Conservation (phyloP, 2,329 filamentous ascomycete species). For the Lecanosticta acicola region DNA sequence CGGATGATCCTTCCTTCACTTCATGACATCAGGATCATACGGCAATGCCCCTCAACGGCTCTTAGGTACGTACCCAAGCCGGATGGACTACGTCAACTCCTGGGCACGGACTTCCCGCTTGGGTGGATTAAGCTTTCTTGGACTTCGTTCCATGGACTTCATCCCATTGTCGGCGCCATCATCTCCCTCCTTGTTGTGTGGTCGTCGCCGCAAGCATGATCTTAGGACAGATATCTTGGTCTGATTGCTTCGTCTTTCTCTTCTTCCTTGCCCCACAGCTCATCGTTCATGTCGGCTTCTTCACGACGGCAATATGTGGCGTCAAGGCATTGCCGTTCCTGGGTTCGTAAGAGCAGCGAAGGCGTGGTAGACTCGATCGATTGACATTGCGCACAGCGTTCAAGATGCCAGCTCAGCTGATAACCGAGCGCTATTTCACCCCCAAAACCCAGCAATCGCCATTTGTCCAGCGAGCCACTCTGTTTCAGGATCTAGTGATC, state of each 20-base stretch:
- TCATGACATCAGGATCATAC: too few relatives aligned
- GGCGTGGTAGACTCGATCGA: neutral
- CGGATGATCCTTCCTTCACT: too few relatives aligned
- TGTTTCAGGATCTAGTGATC: conserved; percentile 72
- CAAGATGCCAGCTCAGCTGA: conserved; percentile 53
- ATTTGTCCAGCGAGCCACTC: conserved; percentile 63
- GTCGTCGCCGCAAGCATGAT: conserved; percentile 52
- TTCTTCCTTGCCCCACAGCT: conserved; percentile 67
- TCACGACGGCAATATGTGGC: conserved; percentile 53
- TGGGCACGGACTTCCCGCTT: neutral
- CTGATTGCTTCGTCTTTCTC: conserved; percentile 71
- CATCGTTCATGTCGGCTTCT: conserved; percentile 59
- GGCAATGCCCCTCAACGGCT: too few relatives aligned
- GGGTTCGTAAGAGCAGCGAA: conserved; percentile 42
- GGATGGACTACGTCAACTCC: conserved; percentile 6
- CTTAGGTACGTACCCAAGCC: too few relatives aligned
- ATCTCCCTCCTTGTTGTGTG: neutral
- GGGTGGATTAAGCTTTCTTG: conserved; percentile 4
- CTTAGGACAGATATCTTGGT: conserved; percentile 64
- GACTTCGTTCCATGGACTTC: conserved; percentile 3
- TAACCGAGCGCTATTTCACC: conserved; percentile 53
- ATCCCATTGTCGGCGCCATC: neutral
- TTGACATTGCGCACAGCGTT: conserved; percentile 45
- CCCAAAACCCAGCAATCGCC: conserved; percentile 45
- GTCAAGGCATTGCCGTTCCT: conserved; percentile 64